Base-by-base conservation (phyloP, 495 filamentous ascomycete genomes). In the Aspergillus coremiiformis region DNA sequence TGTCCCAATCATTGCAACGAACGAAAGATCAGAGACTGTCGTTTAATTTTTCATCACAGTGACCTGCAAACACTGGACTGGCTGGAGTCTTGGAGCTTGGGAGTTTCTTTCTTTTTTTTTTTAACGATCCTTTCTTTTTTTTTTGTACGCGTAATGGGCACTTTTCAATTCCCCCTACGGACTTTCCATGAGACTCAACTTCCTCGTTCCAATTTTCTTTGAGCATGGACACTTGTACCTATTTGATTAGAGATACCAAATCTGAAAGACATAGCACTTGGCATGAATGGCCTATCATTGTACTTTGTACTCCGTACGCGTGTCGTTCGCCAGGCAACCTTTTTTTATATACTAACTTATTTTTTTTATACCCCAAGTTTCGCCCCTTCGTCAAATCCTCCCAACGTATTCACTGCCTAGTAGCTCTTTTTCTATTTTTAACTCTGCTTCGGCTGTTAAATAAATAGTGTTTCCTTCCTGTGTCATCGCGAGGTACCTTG, bases 1-100 rank as follows among this genome's bases (percentile, higher is more conserved):
- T 6, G 81, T 95, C 22, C 85, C 94, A 14, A 78, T 98, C 51
- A 89, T 98, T 60, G 93, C 93, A 6, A 85, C 89, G 57, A 88
- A 85, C 24, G 93, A 98, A 74, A 71, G 76, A 54, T 77, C 88
- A 9, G 89, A 96, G 73, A 84, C 77, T 35, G 87, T 86, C 51
- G 93, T 96, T 60, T 96, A 66, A 71, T 19, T 20, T n/a, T 37
- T 4, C 24, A 47, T 41, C 27, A 12, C 39, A 51, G n/a, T 26
- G 37, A 17, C 29, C 27, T 48, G 51, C 42, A 35, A 35, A 35
- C 12, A 35, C 14, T 14, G 37, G 37, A 41, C 37, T 7, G 37
- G 39, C 37, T 47, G 51, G 59, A 54, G 49, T 54, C 51, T 57
- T 46, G 56, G 56, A 59, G 59, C 53, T 49, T 55, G 49, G 59